Evolutionary conservation across 2,329 filamentous ascomycete genomes (phyloP).

Genomic region (Alternaria arborescens): DNA sequence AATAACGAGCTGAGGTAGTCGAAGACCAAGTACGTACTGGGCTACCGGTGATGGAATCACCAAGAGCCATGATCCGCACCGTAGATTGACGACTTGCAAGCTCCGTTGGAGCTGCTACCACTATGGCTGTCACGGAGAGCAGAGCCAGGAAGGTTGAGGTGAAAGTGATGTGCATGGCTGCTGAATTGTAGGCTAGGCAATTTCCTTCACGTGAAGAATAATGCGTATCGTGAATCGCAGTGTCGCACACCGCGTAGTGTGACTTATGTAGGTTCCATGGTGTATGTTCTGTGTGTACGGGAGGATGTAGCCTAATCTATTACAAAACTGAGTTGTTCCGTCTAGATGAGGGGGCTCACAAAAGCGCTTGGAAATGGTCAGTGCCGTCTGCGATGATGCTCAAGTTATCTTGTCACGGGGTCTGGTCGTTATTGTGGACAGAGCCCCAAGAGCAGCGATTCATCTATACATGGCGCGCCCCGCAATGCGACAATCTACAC

Average conservation of each 20-base stretch:
- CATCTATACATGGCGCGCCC: not conserved
- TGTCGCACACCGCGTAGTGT: too few species aligned
- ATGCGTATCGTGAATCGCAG: too few species aligned
- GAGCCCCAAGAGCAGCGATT: not conserved
- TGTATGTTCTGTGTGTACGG: too few species aligned
- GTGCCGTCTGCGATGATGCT: too few species aligned
- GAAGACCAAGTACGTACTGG: constrained; percentile 13
- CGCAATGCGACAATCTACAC: not conserved
- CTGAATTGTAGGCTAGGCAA: not conserved
- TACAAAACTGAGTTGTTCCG: too few species aligned
- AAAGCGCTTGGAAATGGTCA: too few species aligned
- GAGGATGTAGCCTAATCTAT: too few species aligned
- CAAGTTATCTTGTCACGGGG: too few species aligned
- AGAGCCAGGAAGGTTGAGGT: not conserved
- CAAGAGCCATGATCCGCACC: constrained; percentile 37
- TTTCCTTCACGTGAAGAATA: too few species aligned
- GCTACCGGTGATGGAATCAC: constrained; percentile 36
- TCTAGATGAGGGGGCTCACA: too few species aligned
- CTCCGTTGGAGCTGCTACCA: constrained; percentile 9
- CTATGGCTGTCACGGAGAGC: not conserved
- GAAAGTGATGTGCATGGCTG: constrained; percentile 5
- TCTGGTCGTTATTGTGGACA: too few species aligned
- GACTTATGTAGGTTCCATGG: too few species aligned
- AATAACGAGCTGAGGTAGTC: not conserved
- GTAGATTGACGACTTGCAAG: constrained; percentile 18